Conservation (phyloP, 495 filamentous ascomycete genomes). For the Penicillium ucsense region DNA sequence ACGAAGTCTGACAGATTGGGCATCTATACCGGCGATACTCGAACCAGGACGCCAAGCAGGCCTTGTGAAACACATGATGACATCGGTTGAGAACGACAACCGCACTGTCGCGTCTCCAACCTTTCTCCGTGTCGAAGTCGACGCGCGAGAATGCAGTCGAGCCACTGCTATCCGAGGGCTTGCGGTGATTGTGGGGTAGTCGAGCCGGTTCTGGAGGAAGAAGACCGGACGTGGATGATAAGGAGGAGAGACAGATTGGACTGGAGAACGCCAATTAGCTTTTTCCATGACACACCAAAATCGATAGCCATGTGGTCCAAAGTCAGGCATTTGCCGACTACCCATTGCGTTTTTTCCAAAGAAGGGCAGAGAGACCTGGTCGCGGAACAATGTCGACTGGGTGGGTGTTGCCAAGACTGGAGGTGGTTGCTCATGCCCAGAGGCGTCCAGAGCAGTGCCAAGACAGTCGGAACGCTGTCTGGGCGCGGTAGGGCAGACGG, state of each 20-base stretch:
- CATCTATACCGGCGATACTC: slow-evolving; percentile 24
- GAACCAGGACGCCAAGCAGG: slow-evolving; percentile 27
- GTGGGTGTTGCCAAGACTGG: not conserved
- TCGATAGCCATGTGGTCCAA: not conserved
- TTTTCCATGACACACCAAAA: not conserved
- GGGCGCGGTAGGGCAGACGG: slow-evolving; percentile 8
- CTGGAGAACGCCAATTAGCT: slow-evolving; percentile 4
- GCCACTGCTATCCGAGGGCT: not conserved
- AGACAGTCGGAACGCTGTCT: not conserved
- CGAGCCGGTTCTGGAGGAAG: slow-evolving; percentile 10
- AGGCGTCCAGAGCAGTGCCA: not conserved
- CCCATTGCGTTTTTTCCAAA: no score
- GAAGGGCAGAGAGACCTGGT: not conserved
- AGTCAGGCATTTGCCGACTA: not conserved
- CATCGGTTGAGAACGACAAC: slow-evolving; percentile 23
- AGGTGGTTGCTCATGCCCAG: not conserved
- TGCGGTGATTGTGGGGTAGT: slow-evolving; percentile 5
- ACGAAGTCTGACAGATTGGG: slow-evolving; percentile 25
- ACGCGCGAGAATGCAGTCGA: not conserved
- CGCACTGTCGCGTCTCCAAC: slow-evolving; percentile 1
- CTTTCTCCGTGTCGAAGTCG: not conserved
- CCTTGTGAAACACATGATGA: slow-evolving; percentile 25
- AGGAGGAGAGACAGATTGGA: slow-evolving; percentile 18
- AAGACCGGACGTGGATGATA: slow-evolving; percentile 18
- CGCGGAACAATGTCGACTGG: not conserved